Evolutionary conservation across 139 green algal species (phyloP).

Genomic region (Tetraselmis chui): DNA sequence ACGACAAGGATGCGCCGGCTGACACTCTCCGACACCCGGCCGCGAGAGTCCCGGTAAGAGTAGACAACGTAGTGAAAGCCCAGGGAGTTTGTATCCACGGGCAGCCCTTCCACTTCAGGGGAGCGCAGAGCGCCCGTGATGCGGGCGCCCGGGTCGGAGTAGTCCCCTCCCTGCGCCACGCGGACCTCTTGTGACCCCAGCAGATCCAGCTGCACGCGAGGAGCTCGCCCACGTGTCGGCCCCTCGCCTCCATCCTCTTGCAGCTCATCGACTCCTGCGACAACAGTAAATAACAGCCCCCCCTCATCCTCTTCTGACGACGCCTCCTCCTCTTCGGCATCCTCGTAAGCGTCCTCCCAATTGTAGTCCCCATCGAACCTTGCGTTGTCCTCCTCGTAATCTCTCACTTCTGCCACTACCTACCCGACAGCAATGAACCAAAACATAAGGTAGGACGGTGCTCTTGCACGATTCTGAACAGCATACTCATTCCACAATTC

Average conservation of each 20-base stretch:
- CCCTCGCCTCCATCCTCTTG: no score
- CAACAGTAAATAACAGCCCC: background rate
- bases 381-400: background rate
- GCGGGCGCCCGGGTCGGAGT: background rate
- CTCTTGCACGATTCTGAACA: background rate
- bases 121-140: background rate
- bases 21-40: background rate
- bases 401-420: background rate
- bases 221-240: background rate
- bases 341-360: background rate
- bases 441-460: no score
- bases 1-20: background rate
- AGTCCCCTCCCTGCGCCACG: background rate
- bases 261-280: background rate
- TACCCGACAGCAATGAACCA: background rate
- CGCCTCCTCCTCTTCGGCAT: background rate
- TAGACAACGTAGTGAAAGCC: background rate
- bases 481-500: background rate
- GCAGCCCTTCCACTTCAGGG: background rate
- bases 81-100: background rate
- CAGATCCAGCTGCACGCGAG: background rate
- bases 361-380: no score
- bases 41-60: background rate
- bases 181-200: background rate
- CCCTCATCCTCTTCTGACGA: background rate